Evolutionary conservation across 1,284 basidiomycete species (phyloP), one percentile per base, ranked within the genome.

Genomic region (Prillingera fragicola): DNA sequence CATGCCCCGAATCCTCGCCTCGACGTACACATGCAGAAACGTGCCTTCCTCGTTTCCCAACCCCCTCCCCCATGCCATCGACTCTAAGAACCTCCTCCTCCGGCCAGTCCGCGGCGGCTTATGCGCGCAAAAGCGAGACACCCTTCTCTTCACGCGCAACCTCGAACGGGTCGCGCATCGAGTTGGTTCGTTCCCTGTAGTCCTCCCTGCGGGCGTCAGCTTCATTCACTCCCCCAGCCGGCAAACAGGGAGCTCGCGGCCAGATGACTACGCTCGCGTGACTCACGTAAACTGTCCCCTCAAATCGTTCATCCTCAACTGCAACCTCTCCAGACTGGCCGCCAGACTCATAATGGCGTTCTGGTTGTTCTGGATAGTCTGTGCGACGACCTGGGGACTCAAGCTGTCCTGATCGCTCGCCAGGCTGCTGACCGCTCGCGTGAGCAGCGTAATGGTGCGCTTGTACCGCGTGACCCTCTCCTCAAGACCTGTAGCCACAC

Each of bases 341-440:
- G 67, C 67, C 3, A 69, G 56, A 9, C 57, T 44, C 18, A 65
- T 38, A 14, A 69, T 56, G 13, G 65, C 63, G 23, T 60, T 46
- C 43, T 67, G 61, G 41, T 67, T 65, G 40, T 67, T 69, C 37
- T 65, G 59, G 19, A 69, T 69, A 2, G 65, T 67, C 37, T 63
- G 59, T 14, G 57, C 62, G 26, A 69, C 60, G 18, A 58, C 65
- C 49, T 66, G 61, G 0, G 65, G 65, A n/a, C 61, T 63, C 23
- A 63, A 46, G 6, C 41, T 48, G 15, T 66, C 59, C 3, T 43
- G 33, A 33, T 61, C 60, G n/a, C 50, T 48, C 1, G 56, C 45
- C 2, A 69, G 47, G 3, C 61, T 60, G 4, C 41, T 29, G n/a
- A 69, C 50, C 6, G 55, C 65, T 19, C 65, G 50, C 8, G 57